phyloP scores from a whole-genome alignment of 2,329 filamentous ascomycete genomes.

The Pseudocercospora musae region DNA sequence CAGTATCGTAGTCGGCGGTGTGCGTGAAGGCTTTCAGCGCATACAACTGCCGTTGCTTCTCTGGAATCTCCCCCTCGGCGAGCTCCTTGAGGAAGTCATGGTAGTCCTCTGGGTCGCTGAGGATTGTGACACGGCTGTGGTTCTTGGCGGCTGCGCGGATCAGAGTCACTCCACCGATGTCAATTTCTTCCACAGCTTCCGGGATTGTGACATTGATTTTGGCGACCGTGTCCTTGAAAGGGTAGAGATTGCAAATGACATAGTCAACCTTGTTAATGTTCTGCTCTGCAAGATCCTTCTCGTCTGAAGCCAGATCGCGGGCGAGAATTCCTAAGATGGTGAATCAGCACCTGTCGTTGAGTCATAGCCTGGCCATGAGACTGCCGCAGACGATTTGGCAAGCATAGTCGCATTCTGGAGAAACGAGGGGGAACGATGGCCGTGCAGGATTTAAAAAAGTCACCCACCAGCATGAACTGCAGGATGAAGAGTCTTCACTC shows the following conservation, averaged over 20 bases:
- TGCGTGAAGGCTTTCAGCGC: conserved; percentile 98
- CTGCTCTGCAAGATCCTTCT: conserved; percentile 93
- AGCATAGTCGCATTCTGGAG: background rate
- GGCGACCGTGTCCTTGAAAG: conserved; percentile 96
- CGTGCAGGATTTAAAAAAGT: background rate
- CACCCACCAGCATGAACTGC: conserved; percentile 55
- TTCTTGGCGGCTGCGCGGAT: conserved; percentile 98
- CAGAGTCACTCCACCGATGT: conserved; percentile 95
- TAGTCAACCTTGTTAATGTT: conserved; percentile 95
- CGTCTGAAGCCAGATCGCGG: conserved; percentile 88
- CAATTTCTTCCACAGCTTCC: conserved; percentile 97
- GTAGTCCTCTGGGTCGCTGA: conserved; percentile 92
- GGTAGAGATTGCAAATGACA: conserved; percentile 96
- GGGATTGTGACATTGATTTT: conserved; percentile 96
- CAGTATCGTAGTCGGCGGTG: conserved; percentile 91
- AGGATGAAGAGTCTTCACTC: conserved; percentile 94
- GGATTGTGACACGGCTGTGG: conserved; percentile 89
- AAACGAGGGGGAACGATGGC: background rate
- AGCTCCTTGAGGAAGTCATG: conserved; percentile 90
- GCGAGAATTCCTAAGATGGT: conserved; percentile 71
- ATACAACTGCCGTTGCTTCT: conserved; percentile 80
- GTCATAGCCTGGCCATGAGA: background rate
- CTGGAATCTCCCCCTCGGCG: conserved; percentile 77
- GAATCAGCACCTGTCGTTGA: background rate
- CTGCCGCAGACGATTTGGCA: background rate